A percentile compares a stretch with the other conserved stretches of the same genome.
Evolutionary conservation across 1,284 basidiomycete species (phyloP).

Genomic region (Flammula alnicola): DNA sequence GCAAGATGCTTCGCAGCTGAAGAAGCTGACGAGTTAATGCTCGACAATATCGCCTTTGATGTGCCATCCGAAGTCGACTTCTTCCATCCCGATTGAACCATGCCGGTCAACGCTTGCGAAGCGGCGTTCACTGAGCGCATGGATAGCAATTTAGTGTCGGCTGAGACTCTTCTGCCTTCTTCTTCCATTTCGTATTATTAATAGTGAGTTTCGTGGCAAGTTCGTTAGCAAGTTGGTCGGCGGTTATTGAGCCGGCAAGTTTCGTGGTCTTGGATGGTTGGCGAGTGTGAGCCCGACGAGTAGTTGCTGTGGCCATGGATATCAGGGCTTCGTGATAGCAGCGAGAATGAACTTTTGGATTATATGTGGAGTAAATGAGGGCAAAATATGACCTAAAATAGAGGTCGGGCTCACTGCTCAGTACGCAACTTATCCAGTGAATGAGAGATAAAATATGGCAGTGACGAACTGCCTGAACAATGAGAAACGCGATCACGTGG

Average conservation of each 20-base stretch:
- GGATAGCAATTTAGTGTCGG: slow-evolving; percentile 23
- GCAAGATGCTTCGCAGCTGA: slow-evolving; percentile 47
- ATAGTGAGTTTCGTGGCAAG: slow-evolving; percentile 38
- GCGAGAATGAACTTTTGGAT: too few relatives aligned
- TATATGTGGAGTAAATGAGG: too few relatives aligned
- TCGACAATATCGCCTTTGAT: slow-evolving; percentile 31
- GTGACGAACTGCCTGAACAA: too few relatives aligned
- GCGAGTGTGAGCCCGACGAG: slow-evolving; percentile 2
- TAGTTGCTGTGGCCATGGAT: slow-evolving; percentile 2
- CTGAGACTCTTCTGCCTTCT: slow-evolving; percentile 27
- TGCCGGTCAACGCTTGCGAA: slow-evolving; percentile 56
- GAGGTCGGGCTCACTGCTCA: too few relatives aligned
- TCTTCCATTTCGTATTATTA: slow-evolving; percentile 36
- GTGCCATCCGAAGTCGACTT: slow-evolving; percentile 28
- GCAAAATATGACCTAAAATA: too few relatives aligned
- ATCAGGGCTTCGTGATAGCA: background rate
- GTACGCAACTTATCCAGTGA: too few relatives aligned
- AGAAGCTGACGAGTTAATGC: slow-evolving; percentile 35
- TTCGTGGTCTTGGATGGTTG: slow-evolving; percentile 6
- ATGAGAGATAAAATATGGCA: too few relatives aligned
- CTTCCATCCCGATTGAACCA: slow-evolving; percentile 66
- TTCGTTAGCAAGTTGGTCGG: slow-evolving; percentile 30
- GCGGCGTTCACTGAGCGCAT: slow-evolving; percentile 69
- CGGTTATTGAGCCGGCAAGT: slow-evolving; percentile 1
- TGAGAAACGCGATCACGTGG: background rate